Evolutionary conservation across 768 basidiomycete genomes (phyloP).

Genomic region (Lyophyllum atratum): DNA sequence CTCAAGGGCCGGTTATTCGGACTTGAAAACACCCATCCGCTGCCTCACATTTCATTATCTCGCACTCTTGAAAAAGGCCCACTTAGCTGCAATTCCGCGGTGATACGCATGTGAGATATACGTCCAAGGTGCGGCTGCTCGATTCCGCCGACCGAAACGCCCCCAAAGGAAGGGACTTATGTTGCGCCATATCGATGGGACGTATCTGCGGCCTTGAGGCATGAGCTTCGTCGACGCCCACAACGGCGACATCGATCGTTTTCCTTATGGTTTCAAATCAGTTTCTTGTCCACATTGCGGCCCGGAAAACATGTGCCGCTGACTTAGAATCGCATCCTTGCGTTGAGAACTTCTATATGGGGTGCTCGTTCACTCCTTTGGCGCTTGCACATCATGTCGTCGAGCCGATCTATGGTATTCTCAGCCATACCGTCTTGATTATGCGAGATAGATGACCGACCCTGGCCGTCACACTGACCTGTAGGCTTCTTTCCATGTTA

Average conservation of each 20-base stretch:
- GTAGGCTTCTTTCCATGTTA: slow-evolving; percentile 7
- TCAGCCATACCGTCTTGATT: not conserved
- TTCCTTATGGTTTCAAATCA: too few species aligned
- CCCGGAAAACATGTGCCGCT: slow-evolving; percentile 3
- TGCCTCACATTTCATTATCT: too few species aligned
- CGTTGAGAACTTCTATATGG: slow-evolving; percentile 14
- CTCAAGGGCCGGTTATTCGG: slow-evolving; percentile 11
- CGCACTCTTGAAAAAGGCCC: not conserved
- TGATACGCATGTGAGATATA: not conserved
- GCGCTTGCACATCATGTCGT: not conserved
- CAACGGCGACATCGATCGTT: not conserved
- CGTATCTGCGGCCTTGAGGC: not conserved
- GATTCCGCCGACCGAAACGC: not conserved
- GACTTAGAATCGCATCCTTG: slow-evolving; percentile 1
- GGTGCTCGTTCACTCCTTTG: not conserved
- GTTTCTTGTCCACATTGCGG: not conserved
- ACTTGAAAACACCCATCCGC: not conserved
- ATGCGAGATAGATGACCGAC: not conserved
- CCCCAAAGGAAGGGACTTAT: not conserved
- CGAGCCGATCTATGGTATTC: slow-evolving; percentile 7
- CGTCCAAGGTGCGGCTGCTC: not conserved
- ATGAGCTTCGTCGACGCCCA: slow-evolving; percentile 7
- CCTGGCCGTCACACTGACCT: slow-evolving; percentile 1
- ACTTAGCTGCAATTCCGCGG: not conserved
- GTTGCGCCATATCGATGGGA: slow-evolving; percentile 5